Conservation (phyloP, 1,284 basidiomycete species). For the Cryptococcus wingfieldii region DNA sequence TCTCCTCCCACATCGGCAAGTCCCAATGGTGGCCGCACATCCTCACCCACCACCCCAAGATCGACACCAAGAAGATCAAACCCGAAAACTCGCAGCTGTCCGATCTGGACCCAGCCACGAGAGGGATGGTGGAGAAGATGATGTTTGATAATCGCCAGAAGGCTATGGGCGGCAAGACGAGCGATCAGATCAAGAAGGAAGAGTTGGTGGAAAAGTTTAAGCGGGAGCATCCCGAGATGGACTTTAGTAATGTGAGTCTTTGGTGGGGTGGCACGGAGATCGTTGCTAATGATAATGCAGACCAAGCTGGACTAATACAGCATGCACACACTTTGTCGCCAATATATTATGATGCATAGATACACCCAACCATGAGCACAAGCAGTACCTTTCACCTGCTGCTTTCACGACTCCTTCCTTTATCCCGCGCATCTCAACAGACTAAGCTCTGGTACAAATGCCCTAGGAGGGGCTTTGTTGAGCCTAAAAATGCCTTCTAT, state of each 20-base stretch:
- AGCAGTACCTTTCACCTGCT: too few relatives aligned
- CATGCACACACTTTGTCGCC: too few relatives aligned
- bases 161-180: constrained; percentile 94
- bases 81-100: constrained; percentile 88
- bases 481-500: too few relatives aligned
- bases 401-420: too few relatives aligned
- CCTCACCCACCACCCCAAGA: constrained; percentile 88
- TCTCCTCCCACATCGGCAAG: constrained; percentile 41
- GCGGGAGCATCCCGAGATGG: constrained; percentile 83
- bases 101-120: constrained; percentile 73
- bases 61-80: constrained; percentile 94
- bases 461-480: too few relatives aligned
- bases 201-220: constrained; percentile 89
- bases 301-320: constrained; percentile 12
- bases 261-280: neutral
- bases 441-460: too few relatives aligned
- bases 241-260: constrained; percentile 77
- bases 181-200: constrained; percentile 82
- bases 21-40: constrained; percentile 97
- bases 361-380: too few relatives aligned
- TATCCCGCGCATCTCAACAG: too few relatives aligned
- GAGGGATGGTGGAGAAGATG: constrained; percentile 99
- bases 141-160: constrained; percentile 66
- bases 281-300: neutral
- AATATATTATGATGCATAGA: too few relatives aligned